A percentile compares a stretch with the other conserved stretches of the same genome.
Conservation (phyloP, 1,139 yeast genomes). For the Hemisphaericaspora xylanilytica region DNA sequence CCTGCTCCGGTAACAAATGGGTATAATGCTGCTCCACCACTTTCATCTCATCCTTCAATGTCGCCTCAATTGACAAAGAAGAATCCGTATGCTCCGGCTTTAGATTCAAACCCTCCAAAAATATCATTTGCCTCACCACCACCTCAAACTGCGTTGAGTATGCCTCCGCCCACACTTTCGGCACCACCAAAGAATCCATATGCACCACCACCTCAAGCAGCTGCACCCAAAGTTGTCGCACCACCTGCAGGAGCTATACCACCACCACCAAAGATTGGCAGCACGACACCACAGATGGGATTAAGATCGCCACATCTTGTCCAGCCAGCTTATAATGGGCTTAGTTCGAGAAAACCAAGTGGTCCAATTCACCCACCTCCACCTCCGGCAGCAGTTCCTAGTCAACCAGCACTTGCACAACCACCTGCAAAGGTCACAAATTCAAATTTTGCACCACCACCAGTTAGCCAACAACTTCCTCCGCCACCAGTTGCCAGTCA, state of each 20-base stretch:
- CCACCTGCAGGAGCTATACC: slow-evolving; percentile 16
- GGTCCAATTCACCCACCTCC: slow-evolving; percentile 5
- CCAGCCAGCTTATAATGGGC: slow-evolving; percentile 14
- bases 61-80: slow-evolving; percentile 26
- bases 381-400: slow-evolving; percentile 7
- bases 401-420: slow-evolving; percentile 13
- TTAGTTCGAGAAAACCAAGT: slow-evolving; percentile 20
- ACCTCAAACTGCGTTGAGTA: slow-evolving; percentile 13
- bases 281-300: slow-evolving; percentile 17
- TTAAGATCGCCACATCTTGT: slow-evolving; percentile 8
- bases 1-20: slow-evolving; percentile 20
- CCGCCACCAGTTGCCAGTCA: slow-evolving; percentile 24
- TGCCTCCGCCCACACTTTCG: slow-evolving; percentile 14
- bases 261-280: slow-evolving; percentile 13
- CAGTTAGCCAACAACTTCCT: slow-evolving; percentile 11
- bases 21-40: slow-evolving; percentile 28
- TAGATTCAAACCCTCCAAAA: slow-evolving; percentile 18
- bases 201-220: slow-evolving; percentile 30
- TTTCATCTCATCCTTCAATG: slow-evolving; percentile 13
- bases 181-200: slow-evolving; percentile 39
- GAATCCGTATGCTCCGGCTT: slow-evolving; percentile 35
- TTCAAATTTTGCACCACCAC: slow-evolving; percentile 2
- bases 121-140: slow-evolving; percentile 21
- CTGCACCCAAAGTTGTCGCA: slow-evolving; percentile 5
- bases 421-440: slow-evolving; percentile 5